Evolutionary conservation across 257 asterid species (phyloP), one percentile per base, ranked within the genome.

Genomic region (Solanum paucissectum): DNA sequence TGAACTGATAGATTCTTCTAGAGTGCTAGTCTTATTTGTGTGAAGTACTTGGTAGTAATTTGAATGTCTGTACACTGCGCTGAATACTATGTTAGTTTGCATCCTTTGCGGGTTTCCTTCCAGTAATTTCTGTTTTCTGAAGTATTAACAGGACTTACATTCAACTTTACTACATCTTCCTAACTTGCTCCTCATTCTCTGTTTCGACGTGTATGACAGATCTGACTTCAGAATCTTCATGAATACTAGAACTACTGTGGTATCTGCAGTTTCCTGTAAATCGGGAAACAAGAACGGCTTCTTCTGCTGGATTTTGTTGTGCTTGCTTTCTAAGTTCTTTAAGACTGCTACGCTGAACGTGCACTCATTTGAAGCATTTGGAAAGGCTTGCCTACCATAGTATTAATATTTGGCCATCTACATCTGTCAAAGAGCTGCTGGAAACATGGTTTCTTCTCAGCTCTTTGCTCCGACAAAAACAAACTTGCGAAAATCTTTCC

Each of bases 301-400:
- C 90, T 73, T 92, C 90, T 92, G 92, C 94, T 92, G 96, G 94
- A 86, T 93, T 89, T 91, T 92, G 64, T 83, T 88, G 49, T 94
- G 92, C 91, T 83, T 91, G 86, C 90, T 92, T 40, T 84, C 89
- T 7, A 91, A 88, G 88, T 90, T 86, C 90, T 88, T 86, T 87
- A 87, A 86, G 72, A 88, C 92, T 81, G 90, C 88, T 14, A 69
- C 90, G 46, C 52, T 84, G 83, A 46, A 62, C 88, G 23, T 49
- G 12, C 85, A 64, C 86, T 84, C 79, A 27, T 87, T 89, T 72
- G 87, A 86, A 84, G 68, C 42, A 73, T 79, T 86, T 88, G 91
- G 79, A 87, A 92, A 58, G 86, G 81, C 83, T 86, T 84, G 36
- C 68, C 37, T 90, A 72, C 88, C 36, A 90, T 85, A 69, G 68